These are phyloP conservation scores for Vachellia collinsii DNA, from an alignment of 306 rosid species.

Conservation along the genomic window DNA sequence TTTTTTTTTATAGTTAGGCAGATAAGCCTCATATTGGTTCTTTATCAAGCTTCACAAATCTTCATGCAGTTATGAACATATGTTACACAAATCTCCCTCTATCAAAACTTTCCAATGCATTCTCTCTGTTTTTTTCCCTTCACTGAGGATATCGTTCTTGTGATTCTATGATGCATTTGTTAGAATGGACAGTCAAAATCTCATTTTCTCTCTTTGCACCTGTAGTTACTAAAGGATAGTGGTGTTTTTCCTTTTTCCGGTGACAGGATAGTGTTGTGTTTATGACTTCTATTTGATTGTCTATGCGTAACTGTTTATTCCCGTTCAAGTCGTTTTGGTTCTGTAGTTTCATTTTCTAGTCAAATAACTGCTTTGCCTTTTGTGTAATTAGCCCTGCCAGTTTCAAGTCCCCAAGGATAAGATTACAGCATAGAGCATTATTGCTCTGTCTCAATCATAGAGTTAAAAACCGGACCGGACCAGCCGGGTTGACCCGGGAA, in stretches of 20 bases:
- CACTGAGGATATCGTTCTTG: not conserved
- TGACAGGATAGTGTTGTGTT: too few relatives aligned
- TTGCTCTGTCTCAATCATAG: too few relatives aligned
- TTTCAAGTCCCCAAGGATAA: not conserved
- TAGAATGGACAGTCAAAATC: not conserved
- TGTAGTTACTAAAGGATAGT: too few relatives aligned
- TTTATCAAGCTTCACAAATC: not conserved
- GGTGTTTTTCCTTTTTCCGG: too few relatives aligned
- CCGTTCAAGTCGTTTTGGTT: too few relatives aligned
- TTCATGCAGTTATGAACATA: not conserved
- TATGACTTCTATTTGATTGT: too few relatives aligned
- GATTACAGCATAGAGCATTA: not conserved
- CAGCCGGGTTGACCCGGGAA: too few relatives aligned
- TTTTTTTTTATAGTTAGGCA: not conserved
- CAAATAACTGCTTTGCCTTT: too few relatives aligned
- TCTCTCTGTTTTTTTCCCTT: not conserved
- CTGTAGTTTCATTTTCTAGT: too few relatives aligned
- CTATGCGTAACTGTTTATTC: too few relatives aligned
- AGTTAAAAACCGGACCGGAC: too few relatives aligned
- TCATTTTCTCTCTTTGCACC: not conserved
- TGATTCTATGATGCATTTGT: not conserved
- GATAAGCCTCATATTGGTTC: not conserved
- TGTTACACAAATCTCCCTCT: not conserved
- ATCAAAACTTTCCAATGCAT: not conserved
- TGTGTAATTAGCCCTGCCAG: not conserved